Base-by-base conservation (phyloP, 2,329 filamentous ascomycete species). In the Rutstroemia sp. region DNA sequence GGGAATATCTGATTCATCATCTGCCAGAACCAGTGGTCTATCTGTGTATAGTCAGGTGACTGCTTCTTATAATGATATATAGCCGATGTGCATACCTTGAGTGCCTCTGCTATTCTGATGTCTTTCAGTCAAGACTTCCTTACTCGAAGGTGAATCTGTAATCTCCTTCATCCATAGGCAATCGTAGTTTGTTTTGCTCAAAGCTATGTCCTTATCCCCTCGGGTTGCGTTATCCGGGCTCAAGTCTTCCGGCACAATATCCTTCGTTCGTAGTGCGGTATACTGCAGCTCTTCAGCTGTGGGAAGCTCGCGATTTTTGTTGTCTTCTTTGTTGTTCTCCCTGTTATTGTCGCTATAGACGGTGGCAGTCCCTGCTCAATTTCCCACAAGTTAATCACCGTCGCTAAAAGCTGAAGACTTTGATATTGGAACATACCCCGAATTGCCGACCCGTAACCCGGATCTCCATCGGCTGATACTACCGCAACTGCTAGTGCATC, bases 191-290 rank as follows among this genome's bases (percentile, higher is more conserved):
- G 19, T 46, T 46, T 46, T 25, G 17, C 4, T 25, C 19, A 46
- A 48, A 42, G 23, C n/a, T 65, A 50, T 64, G 58, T 30, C 27
- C 7, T 30, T 30, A 30, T 30, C 7, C 6, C 9, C 9, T 30
- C 27, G 7, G 9, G 27, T 30, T 30, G 2, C 10, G 9, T 30
- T 30, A 30, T 30, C 27, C 9, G 9, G 6, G 6, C 7, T 30
- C 9, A 30, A 30, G 9, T 30, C 27, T 30, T 30, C 9, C 9
- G 9, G 9, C 9, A 30, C 9, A 30, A 30, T 30, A 30, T 30
- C 27, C 7, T 30, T 30, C 7, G 7, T 30, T 30, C 9, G 7
- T 30, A 30, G 9, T 30, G 9, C 9, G 2, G 27, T 30, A 30
- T 30, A 30, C 7, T 30, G 9, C 27, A 30, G 9, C 27, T 30